These are phyloP conservation scores for Mucor ambiguus DNA, from an alignment of 371 early-diverging fungal genomes.

Conservation along the genomic window DNA sequence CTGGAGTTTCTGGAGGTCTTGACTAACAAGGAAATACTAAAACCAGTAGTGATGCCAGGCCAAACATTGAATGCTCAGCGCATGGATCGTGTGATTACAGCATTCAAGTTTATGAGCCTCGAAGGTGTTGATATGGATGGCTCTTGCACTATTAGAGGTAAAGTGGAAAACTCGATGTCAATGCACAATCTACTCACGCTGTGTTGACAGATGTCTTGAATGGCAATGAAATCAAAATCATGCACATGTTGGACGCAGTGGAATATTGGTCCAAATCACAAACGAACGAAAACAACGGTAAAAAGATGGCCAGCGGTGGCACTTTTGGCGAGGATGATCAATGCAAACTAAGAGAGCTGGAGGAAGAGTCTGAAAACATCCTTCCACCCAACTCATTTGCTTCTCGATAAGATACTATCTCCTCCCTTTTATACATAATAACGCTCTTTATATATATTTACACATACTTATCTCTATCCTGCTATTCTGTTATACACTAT, in stretches of 20 bases:
- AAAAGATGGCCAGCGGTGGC: constrained; percentile 35
- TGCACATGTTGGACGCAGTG: constrained; percentile 46
- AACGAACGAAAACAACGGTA: constrained; percentile 3
- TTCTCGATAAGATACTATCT: neutral
- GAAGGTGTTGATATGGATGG: constrained; percentile 60
- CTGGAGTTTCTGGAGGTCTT: constrained; percentile 53
- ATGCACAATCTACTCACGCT: neutral
- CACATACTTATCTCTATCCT: neutral
- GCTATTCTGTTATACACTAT: neutral
- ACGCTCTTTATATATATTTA: neutral
- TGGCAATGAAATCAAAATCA: constrained; percentile 50
- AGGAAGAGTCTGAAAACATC: constrained; percentile 9
- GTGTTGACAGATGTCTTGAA: constrained; percentile 40
- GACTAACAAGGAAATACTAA: constrained; percentile 47
- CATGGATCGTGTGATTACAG: constrained; percentile 59
- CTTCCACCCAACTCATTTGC: constrained; percentile 8
- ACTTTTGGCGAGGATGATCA: constrained; percentile 36
- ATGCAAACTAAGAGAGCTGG: constrained; percentile 21
- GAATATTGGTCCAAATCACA: constrained; percentile 25
- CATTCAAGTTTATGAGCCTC: constrained; percentile 65
- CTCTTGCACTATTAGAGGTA: constrained; percentile 57
- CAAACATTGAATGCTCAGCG: constrained; percentile 31
- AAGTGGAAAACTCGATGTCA: neutral
- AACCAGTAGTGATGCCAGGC: constrained; percentile 11
- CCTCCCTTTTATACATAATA: neutral